phyloP scores from a whole-genome alignment of 108 stramenopile species.

The Mayamaea pseudoterrestris region DNA sequence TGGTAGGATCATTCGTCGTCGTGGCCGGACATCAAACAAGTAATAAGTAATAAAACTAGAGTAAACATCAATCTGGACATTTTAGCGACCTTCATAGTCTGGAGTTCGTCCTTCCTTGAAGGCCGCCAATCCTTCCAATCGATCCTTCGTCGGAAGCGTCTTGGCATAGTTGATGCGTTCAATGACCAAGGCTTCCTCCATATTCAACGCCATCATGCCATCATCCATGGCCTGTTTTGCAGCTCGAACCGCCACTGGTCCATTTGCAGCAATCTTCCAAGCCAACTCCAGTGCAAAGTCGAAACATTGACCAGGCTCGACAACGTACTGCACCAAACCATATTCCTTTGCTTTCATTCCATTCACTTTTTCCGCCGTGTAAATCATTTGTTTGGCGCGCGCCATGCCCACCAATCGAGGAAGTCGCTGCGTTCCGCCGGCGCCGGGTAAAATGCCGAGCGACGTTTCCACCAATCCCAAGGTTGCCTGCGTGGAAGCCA shows the following conservation, averaged over 20 bases:
- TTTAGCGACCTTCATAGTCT: slow-evolving; percentile 44
- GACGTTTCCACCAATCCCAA: slow-evolving; percentile 92
- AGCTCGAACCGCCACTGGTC: slow-evolving; percentile 60
- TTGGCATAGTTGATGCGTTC: slow-evolving; percentile 44
- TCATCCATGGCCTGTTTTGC: slow-evolving; percentile 61
- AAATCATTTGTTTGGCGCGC: slow-evolving; percentile 73
- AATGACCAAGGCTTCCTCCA: slow-evolving; percentile 46
- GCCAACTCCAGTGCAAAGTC: slow-evolving; percentile 30
- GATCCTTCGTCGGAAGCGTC: slow-evolving; percentile 49
- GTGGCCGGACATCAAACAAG: too few relatives aligned
- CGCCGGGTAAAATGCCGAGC: slow-evolving; percentile 94
- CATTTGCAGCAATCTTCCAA: slow-evolving; percentile 44
- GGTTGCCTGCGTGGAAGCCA: slow-evolving; percentile 27
- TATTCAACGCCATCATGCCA: slow-evolving; percentile 29
- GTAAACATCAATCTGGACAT: neutral
- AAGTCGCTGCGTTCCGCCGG: slow-evolving; percentile 95
- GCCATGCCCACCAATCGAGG: slow-evolving; percentile 73
- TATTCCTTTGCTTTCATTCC: slow-evolving; percentile 53
- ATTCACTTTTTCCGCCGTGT: slow-evolving; percentile 56
- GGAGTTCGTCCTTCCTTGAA: slow-evolving; percentile 62
- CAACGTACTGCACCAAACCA: slow-evolving; percentile 40
- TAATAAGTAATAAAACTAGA: too few relatives aligned
- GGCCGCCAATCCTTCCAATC: slow-evolving; percentile 63
- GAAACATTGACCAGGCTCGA: slow-evolving; percentile 4
- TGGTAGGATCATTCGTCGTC: too few relatives aligned